phyloP scores from a whole-genome alignment of 1,139 yeast genomes.

The Yamadazyma kanchanaburiensis region DNA sequence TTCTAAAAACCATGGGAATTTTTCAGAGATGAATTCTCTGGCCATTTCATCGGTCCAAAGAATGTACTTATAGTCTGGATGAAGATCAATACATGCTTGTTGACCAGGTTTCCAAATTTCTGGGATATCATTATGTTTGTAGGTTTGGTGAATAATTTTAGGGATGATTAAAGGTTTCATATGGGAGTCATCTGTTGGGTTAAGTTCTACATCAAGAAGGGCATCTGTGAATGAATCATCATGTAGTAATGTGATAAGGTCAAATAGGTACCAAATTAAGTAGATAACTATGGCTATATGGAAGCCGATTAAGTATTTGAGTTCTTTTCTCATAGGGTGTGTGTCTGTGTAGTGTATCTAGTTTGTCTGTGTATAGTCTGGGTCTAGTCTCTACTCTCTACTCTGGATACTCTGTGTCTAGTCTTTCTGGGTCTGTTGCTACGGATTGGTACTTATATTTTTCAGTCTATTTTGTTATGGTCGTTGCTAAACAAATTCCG shows the following conservation, averaged over 20 bases:
- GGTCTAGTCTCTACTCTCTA: no score
- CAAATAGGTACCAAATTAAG: constrained; percentile 63
- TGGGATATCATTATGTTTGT: constrained; percentile 75
- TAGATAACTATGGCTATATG: constrained; percentile 55
- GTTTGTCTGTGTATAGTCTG: no score
- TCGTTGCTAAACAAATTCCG: no score
- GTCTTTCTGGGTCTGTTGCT: no score
- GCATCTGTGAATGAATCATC: constrained; percentile 72
- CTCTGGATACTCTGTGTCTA: no score
- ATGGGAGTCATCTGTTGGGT: constrained; percentile 38
- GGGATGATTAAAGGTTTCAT: constrained; percentile 63
- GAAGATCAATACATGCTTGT: constrained; percentile 67
- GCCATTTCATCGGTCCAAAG: constrained; percentile 90
- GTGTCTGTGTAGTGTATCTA: no score
- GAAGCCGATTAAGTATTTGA: constrained; percentile 55
- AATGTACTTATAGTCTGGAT: constrained; percentile 84
- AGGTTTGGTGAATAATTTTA: constrained; percentile 90
- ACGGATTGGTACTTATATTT: no score
- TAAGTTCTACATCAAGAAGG: constrained; percentile 54
- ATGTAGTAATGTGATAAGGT: constrained; percentile 68
- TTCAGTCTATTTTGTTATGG: no score
- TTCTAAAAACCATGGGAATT: constrained; percentile 81
- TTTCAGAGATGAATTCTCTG: constrained; percentile 68
- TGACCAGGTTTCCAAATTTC: constrained; percentile 80
- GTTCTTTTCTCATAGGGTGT: constrained; percentile 56